Evolutionary conservation across 1,139 yeast genomes (phyloP).

Genomic region (Sugiyamaella xylanicola): DNA sequence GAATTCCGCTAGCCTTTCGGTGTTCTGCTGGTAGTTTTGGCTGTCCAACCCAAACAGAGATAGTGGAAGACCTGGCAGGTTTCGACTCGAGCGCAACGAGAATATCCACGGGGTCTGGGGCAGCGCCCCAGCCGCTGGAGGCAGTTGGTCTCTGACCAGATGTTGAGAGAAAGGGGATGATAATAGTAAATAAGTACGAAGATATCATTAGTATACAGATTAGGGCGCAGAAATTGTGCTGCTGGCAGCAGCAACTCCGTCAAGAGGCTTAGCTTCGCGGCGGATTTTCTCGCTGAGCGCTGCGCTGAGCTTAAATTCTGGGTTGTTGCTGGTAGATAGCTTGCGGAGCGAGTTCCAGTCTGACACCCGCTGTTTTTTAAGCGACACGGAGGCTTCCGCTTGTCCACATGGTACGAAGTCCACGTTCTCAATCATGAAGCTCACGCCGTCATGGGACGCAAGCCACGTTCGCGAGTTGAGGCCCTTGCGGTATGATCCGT

Average conservation of each 20-base stretch:
- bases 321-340: constrained; percentile 19
- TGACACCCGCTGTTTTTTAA: constrained; percentile 36
- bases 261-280: not conserved
- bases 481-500: constrained; percentile 66
- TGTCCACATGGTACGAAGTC: constrained; percentile 42
- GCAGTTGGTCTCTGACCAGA: no score
- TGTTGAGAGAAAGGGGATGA: no score
- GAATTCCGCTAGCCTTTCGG: no score
- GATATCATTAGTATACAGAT: not conserved
- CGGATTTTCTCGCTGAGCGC: constrained; percentile 16
- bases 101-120: no score
- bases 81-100: no score
- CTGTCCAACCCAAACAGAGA: no score
- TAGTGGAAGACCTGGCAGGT: no score
- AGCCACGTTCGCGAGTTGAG: constrained; percentile 76
- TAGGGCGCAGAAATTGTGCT: not conserved
- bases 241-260: not conserved
- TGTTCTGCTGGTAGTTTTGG: no score
- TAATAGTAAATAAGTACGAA: no score
- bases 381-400: constrained; percentile 36
- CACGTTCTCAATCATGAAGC: constrained; percentile 59
- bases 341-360: constrained; percentile 35
- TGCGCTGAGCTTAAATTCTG: constrained; percentile 18
- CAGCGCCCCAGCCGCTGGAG: no score
- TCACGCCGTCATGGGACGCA: constrained; percentile 67